Percentiles rank a stretch among this genome's conserved stretches.
Evolutionary conservation across 768 basidiomycete species (phyloP).

Genomic region (Naganishia randhawae): DNA sequence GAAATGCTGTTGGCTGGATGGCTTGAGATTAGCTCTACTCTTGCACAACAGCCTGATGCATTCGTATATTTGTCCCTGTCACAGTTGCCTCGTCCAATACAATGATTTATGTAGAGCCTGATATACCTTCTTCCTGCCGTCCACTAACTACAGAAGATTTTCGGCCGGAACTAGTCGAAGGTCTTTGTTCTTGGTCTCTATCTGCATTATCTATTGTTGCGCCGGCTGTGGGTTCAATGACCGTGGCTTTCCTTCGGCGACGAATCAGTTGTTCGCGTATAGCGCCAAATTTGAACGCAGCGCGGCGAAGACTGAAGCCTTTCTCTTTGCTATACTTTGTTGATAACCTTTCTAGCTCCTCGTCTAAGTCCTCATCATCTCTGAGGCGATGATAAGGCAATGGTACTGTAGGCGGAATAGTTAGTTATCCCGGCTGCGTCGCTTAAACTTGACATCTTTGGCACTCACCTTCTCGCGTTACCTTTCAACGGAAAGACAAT

Average conservation of each 20-base stretch:
- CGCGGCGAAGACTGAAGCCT: conserved; percentile 21
- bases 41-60: too few species aligned
- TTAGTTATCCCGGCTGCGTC: not conserved
- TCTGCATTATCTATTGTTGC: conserved; percentile 35
- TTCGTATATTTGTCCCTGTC: not conserved
- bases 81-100: too few species aligned
- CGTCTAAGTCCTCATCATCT: conserved; percentile 26
- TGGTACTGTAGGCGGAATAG: conserved; percentile 8
- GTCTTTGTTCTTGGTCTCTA: conserved; percentile 38
- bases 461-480: conserved; percentile 27
- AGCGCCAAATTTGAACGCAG: conserved; percentile 16
- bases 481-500: not conserved
- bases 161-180: not conserved
- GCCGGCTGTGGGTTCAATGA: conserved; percentile 36
- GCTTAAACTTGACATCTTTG: not conserved
- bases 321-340: conserved; percentile 6
- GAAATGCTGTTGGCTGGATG: conserved; percentile 30
- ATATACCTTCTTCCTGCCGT: not conserved
- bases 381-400: conserved; percentile 17
- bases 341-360: conserved; percentile 12
- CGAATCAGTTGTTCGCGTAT: conserved; percentile 6
- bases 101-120: conserved; percentile 1
- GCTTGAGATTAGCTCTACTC: not conserved
- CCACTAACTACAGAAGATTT: not conserved
- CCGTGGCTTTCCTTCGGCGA: not conserved